These are phyloP conservation scores for Moricandia moricandioides DNA, from an alignment of 345 rosid genomes.

Conservation along the genomic window DNA sequence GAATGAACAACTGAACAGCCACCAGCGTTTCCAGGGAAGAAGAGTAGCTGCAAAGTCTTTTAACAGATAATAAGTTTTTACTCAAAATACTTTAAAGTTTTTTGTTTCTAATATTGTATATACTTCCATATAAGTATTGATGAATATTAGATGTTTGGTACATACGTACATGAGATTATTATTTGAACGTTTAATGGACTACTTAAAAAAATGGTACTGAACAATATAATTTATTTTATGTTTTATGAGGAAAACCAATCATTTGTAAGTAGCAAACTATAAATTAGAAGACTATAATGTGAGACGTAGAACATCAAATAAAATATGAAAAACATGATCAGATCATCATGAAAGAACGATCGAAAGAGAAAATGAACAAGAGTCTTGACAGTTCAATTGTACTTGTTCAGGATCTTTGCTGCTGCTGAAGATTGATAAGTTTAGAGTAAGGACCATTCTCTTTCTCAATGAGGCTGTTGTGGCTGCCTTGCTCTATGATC, in stretches of 20 bases:
- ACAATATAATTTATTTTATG: background rate
- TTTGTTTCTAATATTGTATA: background rate
- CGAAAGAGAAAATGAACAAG: background rate
- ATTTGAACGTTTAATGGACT: background rate
- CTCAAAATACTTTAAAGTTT: background rate
- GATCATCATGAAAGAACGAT: background rate
- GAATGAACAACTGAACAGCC: constrained; percentile 5
- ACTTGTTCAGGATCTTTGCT: constrained; percentile 23
- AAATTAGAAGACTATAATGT: background rate
- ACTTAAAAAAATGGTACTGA: background rate
- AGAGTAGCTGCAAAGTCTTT: too few relatives aligned
- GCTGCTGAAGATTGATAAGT: constrained; percentile 75
- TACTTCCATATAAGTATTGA: background rate
- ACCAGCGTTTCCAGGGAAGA: too few relatives aligned
- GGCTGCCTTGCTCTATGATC: constrained; percentile 83
- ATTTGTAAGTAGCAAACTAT: background rate
- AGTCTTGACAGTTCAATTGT: background rate
- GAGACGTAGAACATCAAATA: background rate
- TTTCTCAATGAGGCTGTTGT: constrained; percentile 60
- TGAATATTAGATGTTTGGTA: background rate
- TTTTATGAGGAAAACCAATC: background rate
- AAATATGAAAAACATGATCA: background rate
- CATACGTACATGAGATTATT: background rate
- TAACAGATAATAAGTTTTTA: constrained; percentile 38
- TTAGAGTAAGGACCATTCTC: constrained; percentile 71